phyloP scores from a whole-genome alignment of 768 basidiomycete species.

The Boletus sensibilis region DNA sequence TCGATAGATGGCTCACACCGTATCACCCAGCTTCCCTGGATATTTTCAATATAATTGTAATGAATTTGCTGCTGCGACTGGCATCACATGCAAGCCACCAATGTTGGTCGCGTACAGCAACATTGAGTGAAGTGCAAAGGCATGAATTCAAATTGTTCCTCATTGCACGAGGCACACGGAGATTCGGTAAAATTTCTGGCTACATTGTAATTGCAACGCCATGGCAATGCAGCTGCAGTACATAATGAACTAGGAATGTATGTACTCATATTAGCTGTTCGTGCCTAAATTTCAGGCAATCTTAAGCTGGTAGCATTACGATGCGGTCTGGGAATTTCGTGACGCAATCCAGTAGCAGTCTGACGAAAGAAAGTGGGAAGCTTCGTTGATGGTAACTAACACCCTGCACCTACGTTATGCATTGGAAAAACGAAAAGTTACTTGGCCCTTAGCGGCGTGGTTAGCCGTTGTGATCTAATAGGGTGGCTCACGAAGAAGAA shows the following conservation, averaged over 20 bases:
- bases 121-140: no score
- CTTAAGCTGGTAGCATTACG: neutral
- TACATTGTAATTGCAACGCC: no score
- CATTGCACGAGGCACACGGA: no score
- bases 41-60: neutral
- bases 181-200: no score
- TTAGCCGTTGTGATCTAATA: neutral
- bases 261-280: no score
- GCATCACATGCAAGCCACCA: no score
- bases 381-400: neutral
- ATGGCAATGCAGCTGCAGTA: no score
- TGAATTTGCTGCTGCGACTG: neutral
- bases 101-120: no score
- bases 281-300: no score
- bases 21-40: neutral
- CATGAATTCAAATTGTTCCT: no score
- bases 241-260: no score
- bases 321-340: neutral
- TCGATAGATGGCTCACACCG: neutral
- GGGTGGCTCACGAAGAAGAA: neutral
- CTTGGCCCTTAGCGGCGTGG: neutral
- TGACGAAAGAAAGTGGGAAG: neutral
- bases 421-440: constrained; percentile 15
- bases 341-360: neutral
- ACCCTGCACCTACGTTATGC: neutral